Evolutionary conservation across 2,329 filamentous ascomycete genomes (phyloP), one percentile per base, ranked within the genome.

Genomic region (Penicillium vulpinum): DNA sequence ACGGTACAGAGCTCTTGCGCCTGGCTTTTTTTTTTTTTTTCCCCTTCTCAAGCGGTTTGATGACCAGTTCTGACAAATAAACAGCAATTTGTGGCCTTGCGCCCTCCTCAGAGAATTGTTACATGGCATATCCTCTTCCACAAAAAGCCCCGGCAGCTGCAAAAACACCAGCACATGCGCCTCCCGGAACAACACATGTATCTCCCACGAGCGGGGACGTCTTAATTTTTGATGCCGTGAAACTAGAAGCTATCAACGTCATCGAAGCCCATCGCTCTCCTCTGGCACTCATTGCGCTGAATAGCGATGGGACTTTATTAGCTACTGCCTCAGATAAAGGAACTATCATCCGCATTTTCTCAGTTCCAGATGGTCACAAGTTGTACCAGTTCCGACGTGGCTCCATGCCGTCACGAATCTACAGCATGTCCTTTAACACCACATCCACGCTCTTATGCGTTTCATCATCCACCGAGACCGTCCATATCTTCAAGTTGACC

Each of bases 351-450:
- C 88, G 94, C 16, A 92, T 99, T 51, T 99, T 99, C 75, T 91
- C 91, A 1, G 86, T 99, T 1, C 94, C 94, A 3, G 86, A 88
- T 62, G 94, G 91, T 11, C 88, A 93, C 69, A 99, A 97, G 74
- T 83, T 99, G 18, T 97, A 92, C 74, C 93, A 99, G 72, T 99
- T 99, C 77, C 86, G 94, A 58, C 87, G 94, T 62, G 94, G 94
- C 41, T 97, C 93, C 2, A 97, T 97, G 75, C 94, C 94, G 0
- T 92, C 92, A 2, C 89, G 91, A 39, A 99, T 99, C 66, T 97
- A 92, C 78, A 96, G 92, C 84, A 97, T 99, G 92, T 96, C 92
- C 1, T 99, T 99, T 78, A 99, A 99, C 74, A 87, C 92, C 48
- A 92, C 90, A 57, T 96, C 92, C 2, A 96, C 92, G 1, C 81